Percentiles rank a stretch among this genome's conserved stretches.
Evolutionary conservation across 768 basidiomycete species (phyloP).

Genomic region (Leccinum rimulosum): DNA sequence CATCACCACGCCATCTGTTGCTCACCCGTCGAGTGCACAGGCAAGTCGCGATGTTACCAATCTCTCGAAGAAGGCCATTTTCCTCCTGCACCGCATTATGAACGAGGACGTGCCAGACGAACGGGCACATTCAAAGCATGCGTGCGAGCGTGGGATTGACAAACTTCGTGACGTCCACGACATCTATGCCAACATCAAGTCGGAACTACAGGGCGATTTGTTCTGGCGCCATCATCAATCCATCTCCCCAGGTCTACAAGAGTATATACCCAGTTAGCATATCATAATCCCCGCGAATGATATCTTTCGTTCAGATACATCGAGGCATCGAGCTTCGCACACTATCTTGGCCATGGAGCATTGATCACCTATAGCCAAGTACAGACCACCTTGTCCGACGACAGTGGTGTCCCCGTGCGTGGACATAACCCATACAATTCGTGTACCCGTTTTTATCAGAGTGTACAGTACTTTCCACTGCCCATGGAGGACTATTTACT

Average conservation of each 20-base stretch:
- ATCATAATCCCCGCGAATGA: conserved; percentile 14
- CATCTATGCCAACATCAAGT: conserved; percentile 59
- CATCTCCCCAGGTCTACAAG: conserved; percentile 82
- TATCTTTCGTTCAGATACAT: conserved; percentile 55
- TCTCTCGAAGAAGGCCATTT: conserved; percentile 91
- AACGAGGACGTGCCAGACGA: conserved; percentile 38
- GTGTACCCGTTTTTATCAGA: conserved; percentile 5
- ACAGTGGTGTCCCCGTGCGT: conserved; percentile 63
- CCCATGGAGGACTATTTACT: conserved; percentile 85
- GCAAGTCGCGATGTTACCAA: conserved; percentile 86
- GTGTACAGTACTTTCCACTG: conserved; percentile 69
- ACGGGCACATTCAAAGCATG: conserved; percentile 36
- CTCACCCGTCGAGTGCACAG: conserved; percentile 36
- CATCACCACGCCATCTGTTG: background rate
- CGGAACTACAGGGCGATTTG: conserved; percentile 60
- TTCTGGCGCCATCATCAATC: conserved; percentile 80
- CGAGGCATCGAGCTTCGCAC: conserved; percentile 85
- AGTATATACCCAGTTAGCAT: conserved; percentile 34
- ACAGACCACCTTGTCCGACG: conserved; percentile 60
- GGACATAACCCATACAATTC: conserved; percentile 3
- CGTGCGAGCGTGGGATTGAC: conserved; percentile 49
- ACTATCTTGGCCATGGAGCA: conserved; percentile 71
- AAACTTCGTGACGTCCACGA: conserved; percentile 67
- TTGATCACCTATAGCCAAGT: conserved; percentile 70
- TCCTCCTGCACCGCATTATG: conserved; percentile 79